Conservation (phyloP, 371 early-diverging fungal genomes). For the Dinochytrium kinnereticum region DNA sequence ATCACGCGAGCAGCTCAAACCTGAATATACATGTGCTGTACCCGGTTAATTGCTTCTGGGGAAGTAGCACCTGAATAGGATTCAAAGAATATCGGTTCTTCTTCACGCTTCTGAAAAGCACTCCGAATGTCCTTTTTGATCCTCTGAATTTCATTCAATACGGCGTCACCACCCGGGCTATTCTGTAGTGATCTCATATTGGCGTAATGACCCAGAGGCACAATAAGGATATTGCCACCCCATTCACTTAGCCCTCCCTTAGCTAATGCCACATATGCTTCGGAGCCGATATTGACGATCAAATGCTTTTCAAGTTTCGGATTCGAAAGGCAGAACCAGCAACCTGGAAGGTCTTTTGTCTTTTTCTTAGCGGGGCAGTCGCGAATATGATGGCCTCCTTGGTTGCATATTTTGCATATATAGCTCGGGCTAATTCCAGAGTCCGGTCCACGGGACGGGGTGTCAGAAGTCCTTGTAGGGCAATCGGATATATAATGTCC, state of each 20-base stretch:
- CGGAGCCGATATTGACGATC: constrained; percentile 73
- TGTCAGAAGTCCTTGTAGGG: constrained; percentile 34
- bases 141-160: constrained; percentile 63
- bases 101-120: constrained; percentile 57
- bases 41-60: constrained; percentile 18
- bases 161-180: constrained; percentile 42
- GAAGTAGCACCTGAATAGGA: constrained; percentile 54
- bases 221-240: constrained; percentile 72
- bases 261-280: constrained; percentile 75
- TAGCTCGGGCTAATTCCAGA: constrained; percentile 59
- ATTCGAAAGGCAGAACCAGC: constrained; percentile 90
- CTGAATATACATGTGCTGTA: constrained; percentile 66
- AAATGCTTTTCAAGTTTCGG: constrained; percentile 80
- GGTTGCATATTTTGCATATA: constrained; percentile 64
- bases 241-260: constrained; percentile 70
- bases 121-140: constrained; percentile 60
- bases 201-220: constrained; percentile 72
- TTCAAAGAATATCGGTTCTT: constrained; percentile 74
- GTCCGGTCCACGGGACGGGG: not conserved
- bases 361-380: constrained; percentile 61
- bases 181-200: not conserved
- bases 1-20: no score
- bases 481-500: constrained; percentile 76
- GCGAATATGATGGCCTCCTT: constrained; percentile 66
- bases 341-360: constrained; percentile 44